Conservation (phyloP, 192 early-diverging fungal genomes). For the Dispira simplex region DNA sequence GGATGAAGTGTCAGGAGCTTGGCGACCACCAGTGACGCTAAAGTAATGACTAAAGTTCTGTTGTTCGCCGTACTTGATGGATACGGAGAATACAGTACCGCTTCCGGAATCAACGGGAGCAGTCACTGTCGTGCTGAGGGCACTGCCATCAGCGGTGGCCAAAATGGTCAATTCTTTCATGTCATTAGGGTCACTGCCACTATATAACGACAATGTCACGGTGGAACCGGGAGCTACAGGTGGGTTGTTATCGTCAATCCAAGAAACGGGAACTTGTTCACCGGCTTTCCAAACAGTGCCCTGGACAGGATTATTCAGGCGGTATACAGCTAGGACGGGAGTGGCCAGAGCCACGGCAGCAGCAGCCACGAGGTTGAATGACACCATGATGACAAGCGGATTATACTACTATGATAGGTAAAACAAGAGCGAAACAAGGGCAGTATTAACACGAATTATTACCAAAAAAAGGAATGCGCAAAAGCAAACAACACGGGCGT, state of each 20-base stretch:
- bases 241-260: background rate
- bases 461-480: too few species aligned
- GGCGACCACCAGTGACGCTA: background rate
- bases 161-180: background rate
- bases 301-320: background rate
- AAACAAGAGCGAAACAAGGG: too few species aligned
- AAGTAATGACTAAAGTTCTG: slow-evolving; percentile 4
- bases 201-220: background rate
- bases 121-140: background rate
- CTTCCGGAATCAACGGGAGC: background rate
- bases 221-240: slow-evolving; percentile 1
- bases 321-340: background rate
- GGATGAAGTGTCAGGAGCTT: background rate
- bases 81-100: background rate
- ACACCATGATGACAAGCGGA: background rate
- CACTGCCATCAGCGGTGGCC: background rate
- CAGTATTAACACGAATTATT: too few species aligned
- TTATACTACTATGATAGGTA: background rate
- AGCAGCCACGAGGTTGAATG: background rate
- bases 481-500: too few species aligned
- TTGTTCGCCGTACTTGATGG: background rate
- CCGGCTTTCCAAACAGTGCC: slow-evolving; percentile 3
- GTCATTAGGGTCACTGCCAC: background rate
- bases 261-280: background rate
- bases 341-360: background rate